A percentile compares a stretch with the other conserved stretches of the same genome.
Evolutionary conservation across 768 basidiomycete species (phyloP).

Genomic region (Boletus sp.): DNA sequence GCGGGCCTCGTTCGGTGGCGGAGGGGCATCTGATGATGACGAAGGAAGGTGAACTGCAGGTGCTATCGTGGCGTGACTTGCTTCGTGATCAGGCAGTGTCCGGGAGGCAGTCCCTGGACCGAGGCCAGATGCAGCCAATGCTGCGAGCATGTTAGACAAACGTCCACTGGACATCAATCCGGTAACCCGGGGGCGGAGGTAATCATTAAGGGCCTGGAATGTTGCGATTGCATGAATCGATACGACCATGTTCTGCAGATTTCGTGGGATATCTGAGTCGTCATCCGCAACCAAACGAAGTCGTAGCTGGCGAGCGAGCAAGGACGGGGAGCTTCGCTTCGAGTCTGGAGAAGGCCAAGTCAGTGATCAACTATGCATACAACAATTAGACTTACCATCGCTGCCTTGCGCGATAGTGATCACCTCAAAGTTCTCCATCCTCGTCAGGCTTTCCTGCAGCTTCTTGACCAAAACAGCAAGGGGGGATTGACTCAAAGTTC

Average conservation of each 20-base stretch:
- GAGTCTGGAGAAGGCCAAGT: conserved; percentile 51
- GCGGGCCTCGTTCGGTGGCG: conserved; percentile 41
- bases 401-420: conserved; percentile 79
- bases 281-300: conserved; percentile 88
- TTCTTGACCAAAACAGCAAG: conserved; percentile 88
- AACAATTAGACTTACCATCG: conserved; percentile 52
- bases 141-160: conserved; percentile 87
- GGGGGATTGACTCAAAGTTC: conserved; percentile 48
- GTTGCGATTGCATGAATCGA: conserved; percentile 99
- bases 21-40: conserved; percentile 33
- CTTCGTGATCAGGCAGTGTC: conserved; percentile 33
- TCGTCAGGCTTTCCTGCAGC: conserved; percentile 89
- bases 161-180: conserved; percentile 63
- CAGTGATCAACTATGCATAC: conserved; percentile 3
- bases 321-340: conserved; percentile 83
- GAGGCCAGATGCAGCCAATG: conserved; percentile 76
- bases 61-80: conserved; percentile 30
- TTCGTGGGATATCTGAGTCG: conserved; percentile 83
- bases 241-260: conserved; percentile 85
- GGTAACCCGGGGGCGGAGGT: conserved; percentile 85
- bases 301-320: conserved; percentile 89
- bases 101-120: conserved; percentile 45
- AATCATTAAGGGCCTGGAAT: conserved; percentile 95
- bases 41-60: conserved; percentile 28
- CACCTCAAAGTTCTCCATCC: conserved; percentile 96